phyloP scores from a whole-genome alignment of 192 early-diverging fungal species.

The Thamnidium elegans region DNA sequence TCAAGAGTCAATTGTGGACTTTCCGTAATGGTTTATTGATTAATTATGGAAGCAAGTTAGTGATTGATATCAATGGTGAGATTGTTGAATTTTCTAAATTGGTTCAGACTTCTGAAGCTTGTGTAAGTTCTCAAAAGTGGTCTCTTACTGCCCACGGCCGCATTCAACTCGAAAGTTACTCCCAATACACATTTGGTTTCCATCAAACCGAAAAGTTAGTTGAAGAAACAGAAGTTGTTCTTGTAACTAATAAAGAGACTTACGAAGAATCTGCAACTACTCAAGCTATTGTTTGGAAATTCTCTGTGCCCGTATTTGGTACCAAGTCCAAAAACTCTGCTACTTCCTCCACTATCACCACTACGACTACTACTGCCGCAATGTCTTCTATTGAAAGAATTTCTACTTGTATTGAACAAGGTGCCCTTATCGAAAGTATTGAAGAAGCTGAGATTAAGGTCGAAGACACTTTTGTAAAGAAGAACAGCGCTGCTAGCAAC shows the following conservation, averaged over 20 bases:
- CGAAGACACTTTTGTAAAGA: constrained; percentile 16
- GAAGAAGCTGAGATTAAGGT: constrained; percentile 13
- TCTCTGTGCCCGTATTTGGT: constrained; percentile 32
- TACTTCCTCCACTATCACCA: background rate
- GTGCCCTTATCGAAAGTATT: constrained; percentile 12
- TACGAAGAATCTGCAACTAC: background rate
- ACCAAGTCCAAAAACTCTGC: background rate
- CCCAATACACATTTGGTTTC: constrained; percentile 9
- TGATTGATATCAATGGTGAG: constrained; percentile 19
- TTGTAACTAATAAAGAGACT: constrained; percentile 5
- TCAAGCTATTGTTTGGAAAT: constrained; percentile 16
- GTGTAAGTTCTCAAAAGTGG: constrained; percentile 25
- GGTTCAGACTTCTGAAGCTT: constrained; percentile 7
- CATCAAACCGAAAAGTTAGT: background rate
- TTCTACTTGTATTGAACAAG: constrained; percentile 12
- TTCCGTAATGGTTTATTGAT: constrained; percentile 19
- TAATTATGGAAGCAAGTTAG: constrained; percentile 29
- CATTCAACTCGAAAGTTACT: constrained; percentile 21
- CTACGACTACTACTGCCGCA: background rate
- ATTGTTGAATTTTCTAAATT: constrained; percentile 4
- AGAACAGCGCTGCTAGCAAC: constrained; percentile 1
- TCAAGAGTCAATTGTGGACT: constrained; percentile 29
- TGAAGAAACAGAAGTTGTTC: background rate
- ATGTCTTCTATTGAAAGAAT: constrained; percentile 1
- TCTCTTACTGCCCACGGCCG: constrained; percentile 19